Conservation (phyloP, 2,329 filamentous ascomycete species). For the Aspergillus jensenii region DNA sequence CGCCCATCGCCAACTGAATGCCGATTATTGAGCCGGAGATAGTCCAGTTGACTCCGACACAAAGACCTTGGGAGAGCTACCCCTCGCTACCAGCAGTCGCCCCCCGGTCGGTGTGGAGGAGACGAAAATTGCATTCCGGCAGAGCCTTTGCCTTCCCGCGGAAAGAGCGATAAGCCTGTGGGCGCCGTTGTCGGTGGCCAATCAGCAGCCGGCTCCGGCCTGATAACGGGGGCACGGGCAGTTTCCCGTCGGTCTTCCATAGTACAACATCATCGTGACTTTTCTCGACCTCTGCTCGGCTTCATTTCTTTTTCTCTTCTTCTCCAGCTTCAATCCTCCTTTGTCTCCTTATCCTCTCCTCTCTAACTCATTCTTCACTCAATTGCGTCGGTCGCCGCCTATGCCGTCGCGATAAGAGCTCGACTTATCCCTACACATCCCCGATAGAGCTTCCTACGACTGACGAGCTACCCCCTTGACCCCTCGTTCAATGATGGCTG, state of each 20-base stretch:
- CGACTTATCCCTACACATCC: constrained; percentile 1
- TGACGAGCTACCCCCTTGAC: background rate
- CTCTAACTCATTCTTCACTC: background rate
- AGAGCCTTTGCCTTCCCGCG: constrained; percentile 15
- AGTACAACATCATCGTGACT: background rate
- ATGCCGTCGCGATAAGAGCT: constrained; percentile 1
- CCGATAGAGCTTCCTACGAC: background rate
- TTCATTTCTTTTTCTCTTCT: constrained; percentile 4
- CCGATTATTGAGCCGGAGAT: background rate
- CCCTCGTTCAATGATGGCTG: constrained; percentile 27
- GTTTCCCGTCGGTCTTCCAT: constrained; percentile 23
- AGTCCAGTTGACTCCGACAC: background rate
- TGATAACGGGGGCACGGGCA: constrained; percentile 14
- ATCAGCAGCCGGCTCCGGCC: constrained; percentile 12
- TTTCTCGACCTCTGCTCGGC: constrained; percentile 2
- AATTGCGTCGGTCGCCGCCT: constrained; percentile 3
- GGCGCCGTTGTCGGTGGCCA: background rate
- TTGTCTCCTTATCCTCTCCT: background rate
- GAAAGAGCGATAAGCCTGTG: constrained; percentile 6
- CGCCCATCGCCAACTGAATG: background rate
- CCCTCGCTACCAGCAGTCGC: background rate
- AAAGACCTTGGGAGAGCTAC: background rate
- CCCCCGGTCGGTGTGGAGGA: background rate
- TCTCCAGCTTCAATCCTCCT: constrained; percentile 5
- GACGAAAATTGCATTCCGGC: background rate